Evolutionary conservation across 2,329 filamentous ascomycete species (phyloP).

Genomic region (Sarocladiaceae sp.): DNA sequence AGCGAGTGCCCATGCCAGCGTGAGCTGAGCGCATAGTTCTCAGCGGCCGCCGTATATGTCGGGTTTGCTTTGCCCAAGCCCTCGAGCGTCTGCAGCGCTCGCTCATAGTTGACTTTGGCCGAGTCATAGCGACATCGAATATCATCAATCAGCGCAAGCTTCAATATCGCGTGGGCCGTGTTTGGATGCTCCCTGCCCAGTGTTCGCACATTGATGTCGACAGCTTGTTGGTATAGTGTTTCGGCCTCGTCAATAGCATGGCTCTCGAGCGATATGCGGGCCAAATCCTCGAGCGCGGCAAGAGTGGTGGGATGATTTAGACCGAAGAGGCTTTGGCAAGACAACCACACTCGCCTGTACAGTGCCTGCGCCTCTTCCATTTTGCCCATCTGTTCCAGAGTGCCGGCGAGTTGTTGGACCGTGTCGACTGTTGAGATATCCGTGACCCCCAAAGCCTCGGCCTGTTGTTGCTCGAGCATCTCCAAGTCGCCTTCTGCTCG

Average conservation of each 20-base stretch:
- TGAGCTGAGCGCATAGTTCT: conserved; percentile 19
- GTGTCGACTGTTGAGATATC: conserved; percentile 20
- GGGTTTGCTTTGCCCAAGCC: conserved; percentile 20
- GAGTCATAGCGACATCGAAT: conserved; percentile 17
- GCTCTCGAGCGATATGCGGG: conserved; percentile 18
- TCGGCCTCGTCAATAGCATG: conserved; percentile 24
- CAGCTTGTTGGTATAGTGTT: conserved; percentile 19
- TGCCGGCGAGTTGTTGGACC: conserved; percentile 20
- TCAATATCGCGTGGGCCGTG: conserved; percentile 20
- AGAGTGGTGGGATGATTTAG: conserved; percentile 22
- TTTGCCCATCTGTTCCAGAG: conserved; percentile 18
- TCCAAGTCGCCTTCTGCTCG: conserved; percentile 18
- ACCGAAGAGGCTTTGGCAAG: conserved; percentile 21
- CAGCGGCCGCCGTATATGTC: conserved; percentile 18
- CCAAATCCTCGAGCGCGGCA: conserved; percentile 22
- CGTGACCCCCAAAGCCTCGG: conserved; percentile 18
- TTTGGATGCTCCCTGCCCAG: conserved; percentile 19
- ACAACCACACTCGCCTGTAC: conserved; percentile 20
- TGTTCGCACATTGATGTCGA: conserved; percentile 19
- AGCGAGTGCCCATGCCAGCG: conserved; percentile 14
- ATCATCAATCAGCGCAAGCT: conserved; percentile 22
- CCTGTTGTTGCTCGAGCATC: conserved; percentile 19
- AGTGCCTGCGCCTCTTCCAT: conserved; percentile 20
- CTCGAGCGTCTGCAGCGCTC: conserved; percentile 18
- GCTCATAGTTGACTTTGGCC: conserved; percentile 18